A percentile compares a stretch with the other conserved stretches of the same genome.
Conservation (phyloP, 176 grass and related monocot species). For the Poa pratensis region DNA sequence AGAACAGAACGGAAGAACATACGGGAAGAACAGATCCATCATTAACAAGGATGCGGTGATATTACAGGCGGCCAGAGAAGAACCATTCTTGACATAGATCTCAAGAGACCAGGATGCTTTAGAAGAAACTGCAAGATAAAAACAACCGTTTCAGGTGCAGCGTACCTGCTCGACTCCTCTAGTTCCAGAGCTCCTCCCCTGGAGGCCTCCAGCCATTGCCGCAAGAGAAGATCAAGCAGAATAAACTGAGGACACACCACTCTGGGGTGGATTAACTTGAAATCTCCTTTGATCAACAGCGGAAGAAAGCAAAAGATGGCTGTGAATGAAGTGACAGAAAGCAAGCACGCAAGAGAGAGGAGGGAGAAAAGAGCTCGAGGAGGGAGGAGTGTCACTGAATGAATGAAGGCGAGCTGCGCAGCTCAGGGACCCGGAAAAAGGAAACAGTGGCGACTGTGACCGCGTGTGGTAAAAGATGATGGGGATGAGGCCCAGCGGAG, state of each 20-base stretch:
- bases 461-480: conserved; percentile 42
- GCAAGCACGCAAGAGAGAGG: conserved; percentile 52
- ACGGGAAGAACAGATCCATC: conserved; percentile 16
- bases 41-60: neutral
- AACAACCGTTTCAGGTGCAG: neutral
- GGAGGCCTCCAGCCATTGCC: conserved; percentile 71
- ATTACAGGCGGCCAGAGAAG: conserved; percentile 21
- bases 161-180: conserved; percentile 76
- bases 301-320: conserved; percentile 52
- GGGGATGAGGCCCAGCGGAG: neutral
- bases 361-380: conserved; percentile 35
- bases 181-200: conserved; percentile 55
- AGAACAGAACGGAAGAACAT: conserved; percentile 17
- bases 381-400: neutral
- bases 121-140: conserved; percentile 25
- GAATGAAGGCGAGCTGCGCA: conserved; percentile 14
- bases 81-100: conserved; percentile 11
- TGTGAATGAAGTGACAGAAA: conserved; percentile 66
- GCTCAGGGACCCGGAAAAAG: conserved; percentile 61
- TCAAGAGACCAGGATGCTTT: neutral
- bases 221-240: conserved; percentile 25
- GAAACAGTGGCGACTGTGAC: conserved; percentile 46
- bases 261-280: neutral
- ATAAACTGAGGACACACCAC: neutral
- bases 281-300: conserved; percentile 50